phyloP scores from a whole-genome alignment of 2,329 filamentous ascomycete genomes.

The Fulvia fulva region DNA sequence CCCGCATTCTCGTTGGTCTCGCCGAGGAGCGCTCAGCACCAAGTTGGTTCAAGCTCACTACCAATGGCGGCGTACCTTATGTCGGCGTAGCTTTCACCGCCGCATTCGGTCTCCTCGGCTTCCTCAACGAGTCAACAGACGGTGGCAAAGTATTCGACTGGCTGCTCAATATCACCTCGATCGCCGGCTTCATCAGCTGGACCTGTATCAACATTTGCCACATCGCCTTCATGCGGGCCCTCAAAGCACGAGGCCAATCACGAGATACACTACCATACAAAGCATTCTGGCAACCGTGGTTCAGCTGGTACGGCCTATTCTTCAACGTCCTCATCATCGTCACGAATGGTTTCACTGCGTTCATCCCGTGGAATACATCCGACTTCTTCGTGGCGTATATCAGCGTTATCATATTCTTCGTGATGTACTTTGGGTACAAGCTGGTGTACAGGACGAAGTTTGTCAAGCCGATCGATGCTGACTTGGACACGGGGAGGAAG shows the following conservation, averaged over 20 bases:
- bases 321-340: constrained; percentile 69
- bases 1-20: constrained; percentile 63
- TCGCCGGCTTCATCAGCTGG: constrained; percentile 72
- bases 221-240: constrained; percentile 66
- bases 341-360: constrained; percentile 72
- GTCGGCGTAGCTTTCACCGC: constrained; percentile 67
- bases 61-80: constrained; percentile 63
- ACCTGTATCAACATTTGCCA: constrained; percentile 67
- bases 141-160: constrained; percentile 67
- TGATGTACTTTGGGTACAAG: constrained; percentile 70
- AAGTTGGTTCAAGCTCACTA: constrained; percentile 54
- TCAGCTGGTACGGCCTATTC: constrained; percentile 62
- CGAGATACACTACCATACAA: constrained; percentile 67
- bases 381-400: constrained; percentile 71
- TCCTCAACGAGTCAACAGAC: constrained; percentile 68
- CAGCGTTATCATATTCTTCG: constrained; percentile 67
- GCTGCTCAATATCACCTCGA: constrained; percentile 69
- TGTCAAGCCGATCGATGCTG: constrained; percentile 40
- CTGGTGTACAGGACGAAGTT: constrained; percentile 48
- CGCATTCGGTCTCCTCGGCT: constrained; percentile 65
- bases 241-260: constrained; percentile 64
- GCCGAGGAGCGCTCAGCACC: constrained; percentile 57
- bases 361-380: constrained; percentile 65
- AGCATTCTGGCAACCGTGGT: constrained; percentile 65
- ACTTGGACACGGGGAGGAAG: constrained; percentile 40